Evolutionary conservation across 495 filamentous ascomycete species (phyloP), one percentile per base, ranked within the genome.

Genomic region (Aspergillus funiculosus): DNA sequence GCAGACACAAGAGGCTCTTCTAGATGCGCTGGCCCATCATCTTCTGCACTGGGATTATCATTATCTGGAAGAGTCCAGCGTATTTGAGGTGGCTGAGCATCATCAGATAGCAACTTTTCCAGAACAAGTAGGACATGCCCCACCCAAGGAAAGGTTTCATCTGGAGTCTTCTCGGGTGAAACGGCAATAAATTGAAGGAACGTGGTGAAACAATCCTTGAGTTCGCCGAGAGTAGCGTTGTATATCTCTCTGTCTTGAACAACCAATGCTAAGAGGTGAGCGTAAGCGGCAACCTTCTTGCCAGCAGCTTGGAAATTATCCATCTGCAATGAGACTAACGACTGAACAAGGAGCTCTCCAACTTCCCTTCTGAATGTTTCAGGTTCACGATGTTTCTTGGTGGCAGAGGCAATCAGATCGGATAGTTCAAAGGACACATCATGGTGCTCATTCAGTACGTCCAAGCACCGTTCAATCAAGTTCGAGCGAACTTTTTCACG

Each of bases 381-480:
- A 3, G 81, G 79, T 43, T 83, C 80, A 21, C 70, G 61, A 7
- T 81, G 75, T 56, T 86, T 91, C 41, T 79, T 74, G 9, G 90
- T 78, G 4, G 86, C 83, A 14, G 83, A 81, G 34, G 75, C 75
- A 43, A 99, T 89, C 11, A 99, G 71, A 46, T 94, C 90, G 1
- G 87, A 76, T 43, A 99, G 72, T 55, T 97, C 89, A 53, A 95
- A 94, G 2, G 94, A 95, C 4, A 91, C 82, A 53, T 88, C 85
- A 18, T 85, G 80, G 48, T 96, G 89, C 42, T 83, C 81, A 56
- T 88, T 86, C 28, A 97, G 77, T 38, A 96, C 80, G 61, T 97
- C 89, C 13, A 99, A 73, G 46, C 82, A 92, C 25, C 87, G 86
- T 53, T 95, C 88, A 43, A 96, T 89, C 31, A 97, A 67, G 42